Percentiles rank a stretch among this genome's conserved stretches.
Conservation (phyloP, 2,329 filamentous ascomycete species). For the Aspergillus tubingensis region DNA sequence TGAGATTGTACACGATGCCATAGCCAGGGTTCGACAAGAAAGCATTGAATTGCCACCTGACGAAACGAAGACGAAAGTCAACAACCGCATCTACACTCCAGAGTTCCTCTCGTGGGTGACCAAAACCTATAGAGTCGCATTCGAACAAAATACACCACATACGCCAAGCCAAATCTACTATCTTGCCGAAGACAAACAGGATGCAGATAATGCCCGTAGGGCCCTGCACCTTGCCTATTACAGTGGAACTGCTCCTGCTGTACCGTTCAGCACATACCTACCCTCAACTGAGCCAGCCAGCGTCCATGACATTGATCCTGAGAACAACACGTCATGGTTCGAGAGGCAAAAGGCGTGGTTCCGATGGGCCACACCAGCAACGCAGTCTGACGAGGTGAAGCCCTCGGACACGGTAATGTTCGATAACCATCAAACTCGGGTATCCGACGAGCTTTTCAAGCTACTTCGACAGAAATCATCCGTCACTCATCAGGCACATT, state of each 20-base stretch:
- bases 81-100: slow-evolving; percentile 22
- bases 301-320: slow-evolving; percentile 28
- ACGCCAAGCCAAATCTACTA: slow-evolving; percentile 34
- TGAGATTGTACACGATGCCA: slow-evolving; percentile 35
- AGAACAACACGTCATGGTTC: slow-evolving; percentile 31
- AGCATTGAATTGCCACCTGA: slow-evolving; percentile 24
- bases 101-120: slow-evolving; percentile 38
- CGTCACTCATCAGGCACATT: neutral
- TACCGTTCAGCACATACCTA: slow-evolving; percentile 40
- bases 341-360: slow-evolving; percentile 39
- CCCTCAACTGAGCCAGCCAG: slow-evolving; percentile 30
- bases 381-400: slow-evolving; percentile 22
- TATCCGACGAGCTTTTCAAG: slow-evolving; percentile 36
- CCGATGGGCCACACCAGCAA: slow-evolving; percentile 38
- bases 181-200: slow-evolving; percentile 33
- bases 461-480: slow-evolving; percentile 25
- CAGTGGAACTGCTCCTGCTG: slow-evolving; percentile 19
- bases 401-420: slow-evolving; percentile 28
- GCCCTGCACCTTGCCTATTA: slow-evolving; percentile 36
- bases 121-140: slow-evolving; percentile 33
- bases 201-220: slow-evolving; percentile 37
- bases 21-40: slow-evolving; percentile 32
- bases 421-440: slow-evolving; percentile 31
- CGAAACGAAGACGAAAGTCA: slow-evolving; percentile 10
- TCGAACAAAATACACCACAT: slow-evolving; percentile 24